Evolutionary conservation across 1,284 basidiomycete species (phyloP).

Genomic region (Puccinia coronata): DNA sequence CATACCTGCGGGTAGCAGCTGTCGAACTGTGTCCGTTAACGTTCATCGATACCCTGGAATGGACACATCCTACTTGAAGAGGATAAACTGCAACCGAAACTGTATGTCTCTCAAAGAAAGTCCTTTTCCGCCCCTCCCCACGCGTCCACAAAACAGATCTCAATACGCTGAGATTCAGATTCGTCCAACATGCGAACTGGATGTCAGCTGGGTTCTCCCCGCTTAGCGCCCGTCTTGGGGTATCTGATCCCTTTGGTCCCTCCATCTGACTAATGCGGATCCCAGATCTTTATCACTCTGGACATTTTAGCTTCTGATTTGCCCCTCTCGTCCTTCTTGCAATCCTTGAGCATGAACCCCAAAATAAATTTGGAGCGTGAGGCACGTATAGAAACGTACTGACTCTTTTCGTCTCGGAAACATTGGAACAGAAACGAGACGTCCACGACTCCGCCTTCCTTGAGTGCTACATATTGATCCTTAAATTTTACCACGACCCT

Average conservation of each 20-base stretch:
- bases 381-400: not conserved
- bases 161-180: conserved; percentile 7
- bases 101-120: not conserved
- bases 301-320: not conserved
- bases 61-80: conserved; percentile 2
- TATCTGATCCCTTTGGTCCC: not conserved
- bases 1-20: not conserved
- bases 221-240: not conserved
- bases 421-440: conserved; percentile 1
- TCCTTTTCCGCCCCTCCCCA: conserved; percentile 4
- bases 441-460: not conserved
- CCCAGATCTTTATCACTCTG: not conserved
- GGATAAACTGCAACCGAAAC: not conserved
- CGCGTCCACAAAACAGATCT: conserved; percentile 7
- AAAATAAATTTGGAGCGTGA: not conserved
- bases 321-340: not conserved
- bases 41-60: not conserved
- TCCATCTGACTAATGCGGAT: not conserved
- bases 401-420: not conserved
- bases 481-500: not conserved
- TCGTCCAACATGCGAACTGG: not conserved
- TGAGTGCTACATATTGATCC: not conserved
- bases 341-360: not conserved
- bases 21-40: conserved; percentile 1
- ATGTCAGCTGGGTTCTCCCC: not conserved